phyloP scores from a whole-genome alignment of 129 eudicot species.

The Flaveria bidentis region DNA sequence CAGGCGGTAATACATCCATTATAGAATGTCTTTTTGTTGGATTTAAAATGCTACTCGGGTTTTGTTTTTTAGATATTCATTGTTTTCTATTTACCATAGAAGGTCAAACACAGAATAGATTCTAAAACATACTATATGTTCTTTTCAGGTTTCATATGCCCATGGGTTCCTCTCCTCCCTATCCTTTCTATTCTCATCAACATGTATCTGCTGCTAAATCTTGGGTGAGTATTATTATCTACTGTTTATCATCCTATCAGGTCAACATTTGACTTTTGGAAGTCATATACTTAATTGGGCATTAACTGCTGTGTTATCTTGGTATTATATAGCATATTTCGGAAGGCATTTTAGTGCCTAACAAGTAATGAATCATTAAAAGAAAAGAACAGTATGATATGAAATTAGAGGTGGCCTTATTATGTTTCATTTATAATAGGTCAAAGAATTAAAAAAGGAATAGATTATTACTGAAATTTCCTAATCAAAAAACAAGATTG shows the following conservation, averaged over 20 bases:
- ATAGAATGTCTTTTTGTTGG: background rate
- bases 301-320: background rate
- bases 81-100: background rate
- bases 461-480: background rate
- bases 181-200: slow-evolving; percentile 82
- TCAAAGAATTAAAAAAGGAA: background rate
- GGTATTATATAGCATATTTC: background rate
- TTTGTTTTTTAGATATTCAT: background rate
- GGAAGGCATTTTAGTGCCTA: no score
- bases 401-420: no score
- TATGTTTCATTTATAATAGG: no score
- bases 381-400: no score
- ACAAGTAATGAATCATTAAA: no score
- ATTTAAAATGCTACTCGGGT: background rate
- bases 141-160: slow-evolving; percentile 85
- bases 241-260: background rate
- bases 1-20: slow-evolving; percentile 65
- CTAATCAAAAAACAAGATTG: background rate
- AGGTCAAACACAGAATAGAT: slow-evolving; percentile 13
- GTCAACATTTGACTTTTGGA: slow-evolving; percentile 16
- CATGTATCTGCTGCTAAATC: slow-evolving; percentile 74
- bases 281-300: background rate
- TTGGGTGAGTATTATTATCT: slow-evolving; percentile 67
- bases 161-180: slow-evolving; percentile 84
- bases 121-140: slow-evolving; percentile 18